Evolutionary conservation across 2,329 filamentous ascomycete species (phyloP), one percentile per base, ranked within the genome.

Genomic region (Hypoxylon sp.): DNA sequence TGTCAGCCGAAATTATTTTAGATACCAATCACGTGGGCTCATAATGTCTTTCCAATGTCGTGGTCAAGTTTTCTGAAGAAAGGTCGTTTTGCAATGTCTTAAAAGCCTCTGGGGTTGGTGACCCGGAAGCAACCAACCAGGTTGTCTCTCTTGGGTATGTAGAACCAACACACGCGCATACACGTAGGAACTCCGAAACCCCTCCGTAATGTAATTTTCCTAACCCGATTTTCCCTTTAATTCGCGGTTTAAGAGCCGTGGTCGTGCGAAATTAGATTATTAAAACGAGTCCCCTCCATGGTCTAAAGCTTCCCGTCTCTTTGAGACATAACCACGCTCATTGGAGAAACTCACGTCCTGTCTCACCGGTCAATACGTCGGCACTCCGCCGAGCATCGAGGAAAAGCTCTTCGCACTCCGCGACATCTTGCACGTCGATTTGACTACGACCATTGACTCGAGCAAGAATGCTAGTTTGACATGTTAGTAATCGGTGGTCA

Each of bases 391-490:
- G 90, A 55, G 92, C 92, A 81, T 96, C 93, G 73, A 95, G 88
- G 84, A 96, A 95, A 56, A 96, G 83, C 77, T 94, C 92, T 79
- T 95, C 91, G 79, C 92, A 95, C 82, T 96, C 93, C 14, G 87
- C 88, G 72, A 96, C 89, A 80, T 95, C 93, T 76, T 89, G 86
- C 63, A 92, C 83, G 76, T 94, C 92, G 76, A 95, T 94, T 77
- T 93, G 90, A 70, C 85, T 87, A 76, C 90, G 90, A 66, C 92
- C 92, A 79, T 91, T 93, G 77, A 96, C 93, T 78, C 93, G 91
- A 66, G 95, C 94, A 76, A 98, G 87, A 81, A 98, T 97, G 81
- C 92, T 91, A 71, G 77, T 70, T 40, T 48, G 2, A 40, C 8
- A 11, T 20, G 48, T 79, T 74, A 76, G 64, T 73, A 46, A 74